A percentile compares a stretch with the other conserved stretches of the same genome.
phyloP scores from a whole-genome alignment of 768 basidiomycete genomes.

The Boletus reticulatus region DNA sequence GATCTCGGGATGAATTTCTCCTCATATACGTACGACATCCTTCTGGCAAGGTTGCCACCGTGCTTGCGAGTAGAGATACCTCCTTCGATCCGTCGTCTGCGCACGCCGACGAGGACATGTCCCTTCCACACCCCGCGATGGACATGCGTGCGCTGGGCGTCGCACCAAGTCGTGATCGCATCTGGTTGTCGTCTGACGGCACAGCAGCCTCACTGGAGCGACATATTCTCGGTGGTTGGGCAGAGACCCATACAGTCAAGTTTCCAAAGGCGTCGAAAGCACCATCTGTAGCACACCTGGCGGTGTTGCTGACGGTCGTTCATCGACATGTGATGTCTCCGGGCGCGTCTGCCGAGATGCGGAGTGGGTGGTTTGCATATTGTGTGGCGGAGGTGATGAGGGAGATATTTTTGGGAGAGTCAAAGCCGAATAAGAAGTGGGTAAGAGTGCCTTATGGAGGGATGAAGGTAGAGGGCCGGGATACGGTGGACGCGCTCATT shows the following conservation, averaged over 20 bases:
- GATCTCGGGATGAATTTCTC: not conserved
- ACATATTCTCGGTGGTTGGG: not conserved
- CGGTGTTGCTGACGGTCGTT: not conserved
- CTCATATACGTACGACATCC: conserved; percentile 1
- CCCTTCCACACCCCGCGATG: not conserved
- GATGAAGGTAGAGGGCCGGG: conserved; percentile 2
- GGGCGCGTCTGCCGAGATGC: not conserved
- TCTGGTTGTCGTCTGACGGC: not conserved
- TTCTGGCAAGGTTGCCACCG: not conserved
- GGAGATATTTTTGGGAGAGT: conserved; percentile 10
- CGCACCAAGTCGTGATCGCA: not conserved
- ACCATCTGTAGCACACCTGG: not conserved
- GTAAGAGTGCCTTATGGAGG: conserved; percentile 10
- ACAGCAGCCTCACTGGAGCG: not conserved
- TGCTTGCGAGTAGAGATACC: not conserved
- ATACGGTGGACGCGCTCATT: conserved; percentile 6
- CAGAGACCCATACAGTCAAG: not conserved
- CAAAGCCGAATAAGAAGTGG: conserved; percentile 10
- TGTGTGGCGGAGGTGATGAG: conserved; percentile 9
- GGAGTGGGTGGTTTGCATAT: conserved; percentile 14
- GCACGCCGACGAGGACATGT: not conserved
- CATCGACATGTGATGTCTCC: not conserved
- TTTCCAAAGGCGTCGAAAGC: not conserved
- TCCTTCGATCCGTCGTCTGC: not conserved
- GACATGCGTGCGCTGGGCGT: not conserved